Conservation (phyloP, 768 basidiomycete genomes). For the Fistulinella prunicolor region DNA sequence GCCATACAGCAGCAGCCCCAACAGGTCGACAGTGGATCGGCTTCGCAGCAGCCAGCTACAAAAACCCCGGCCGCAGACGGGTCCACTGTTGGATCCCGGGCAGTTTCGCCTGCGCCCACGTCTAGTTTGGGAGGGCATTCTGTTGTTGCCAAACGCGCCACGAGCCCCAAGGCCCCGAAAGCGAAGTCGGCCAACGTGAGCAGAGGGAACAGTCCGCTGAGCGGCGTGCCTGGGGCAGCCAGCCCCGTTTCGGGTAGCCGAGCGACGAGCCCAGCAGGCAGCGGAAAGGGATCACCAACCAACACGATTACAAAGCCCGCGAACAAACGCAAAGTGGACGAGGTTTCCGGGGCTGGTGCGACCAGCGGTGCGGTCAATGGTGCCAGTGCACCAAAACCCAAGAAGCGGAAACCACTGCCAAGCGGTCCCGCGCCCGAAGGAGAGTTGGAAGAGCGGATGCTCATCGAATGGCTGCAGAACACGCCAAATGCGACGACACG, state of each 20-base stretch:
- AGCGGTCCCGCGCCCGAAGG: constrained; percentile 43
- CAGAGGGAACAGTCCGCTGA: constrained; percentile 59
- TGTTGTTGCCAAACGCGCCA: constrained; percentile 78
- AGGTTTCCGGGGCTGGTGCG: constrained; percentile 27
- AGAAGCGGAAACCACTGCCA: constrained; percentile 51
- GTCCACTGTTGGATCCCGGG: constrained; percentile 44
- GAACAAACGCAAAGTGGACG: constrained; percentile 62
- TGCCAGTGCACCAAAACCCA: constrained; percentile 40
- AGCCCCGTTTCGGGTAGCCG: constrained; percentile 45
- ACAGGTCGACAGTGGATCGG: constrained; percentile 43
- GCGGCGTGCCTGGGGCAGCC: constrained; percentile 37
- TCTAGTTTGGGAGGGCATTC: constrained; percentile 71
- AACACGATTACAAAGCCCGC: constrained; percentile 37
- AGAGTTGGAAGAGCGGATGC: constrained; percentile 60
- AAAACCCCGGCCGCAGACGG: constrained; percentile 32
- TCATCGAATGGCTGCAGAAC: constrained; percentile 73
- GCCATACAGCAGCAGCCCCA: constrained; percentile 42
- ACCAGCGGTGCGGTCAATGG: constrained; percentile 15
- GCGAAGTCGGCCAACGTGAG: constrained; percentile 45
- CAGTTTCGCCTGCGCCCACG: constrained; percentile 50
- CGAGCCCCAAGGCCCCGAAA: constrained; percentile 73
- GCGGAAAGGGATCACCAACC: constrained; percentile 28
- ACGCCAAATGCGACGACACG: constrained; percentile 69
- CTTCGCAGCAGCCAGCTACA: constrained; percentile 37
- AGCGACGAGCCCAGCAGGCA: constrained; percentile 32